These are phyloP conservation scores for Metrosideros polymorpha DNA, from an alignment of 441 rosid species.

Conservation along the genomic window DNA sequence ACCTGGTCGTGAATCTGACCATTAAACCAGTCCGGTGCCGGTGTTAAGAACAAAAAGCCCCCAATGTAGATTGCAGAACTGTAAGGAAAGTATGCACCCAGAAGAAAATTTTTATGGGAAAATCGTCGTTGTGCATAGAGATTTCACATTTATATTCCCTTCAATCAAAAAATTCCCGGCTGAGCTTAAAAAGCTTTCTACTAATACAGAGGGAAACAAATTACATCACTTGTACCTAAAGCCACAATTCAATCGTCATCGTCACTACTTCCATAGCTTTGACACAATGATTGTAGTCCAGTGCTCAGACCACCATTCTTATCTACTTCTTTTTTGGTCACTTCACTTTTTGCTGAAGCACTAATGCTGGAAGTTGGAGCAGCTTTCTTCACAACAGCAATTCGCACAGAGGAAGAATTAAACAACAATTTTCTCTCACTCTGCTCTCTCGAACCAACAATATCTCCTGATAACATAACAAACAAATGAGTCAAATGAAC, in stretches of 20 bases:
- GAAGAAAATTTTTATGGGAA: neutral
- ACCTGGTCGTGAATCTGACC: neutral
- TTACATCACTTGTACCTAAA: neutral
- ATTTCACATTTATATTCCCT: neutral
- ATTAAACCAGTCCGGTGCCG: neutral
- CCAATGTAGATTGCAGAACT: neutral
- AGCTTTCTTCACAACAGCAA: neutral
- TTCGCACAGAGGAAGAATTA: neutral
- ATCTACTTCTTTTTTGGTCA: constrained; percentile 21
- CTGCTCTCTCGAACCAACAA: neutral
- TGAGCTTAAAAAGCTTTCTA: neutral
- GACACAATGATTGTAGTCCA: constrained; percentile 46
- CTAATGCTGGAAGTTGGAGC: neutral
- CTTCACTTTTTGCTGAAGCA: constrained; percentile 13
- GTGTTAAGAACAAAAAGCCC: neutral
- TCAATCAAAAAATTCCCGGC: neutral
- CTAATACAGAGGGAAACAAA: neutral
- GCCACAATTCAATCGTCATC: constrained; percentile 26
- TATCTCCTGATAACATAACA: neutral
- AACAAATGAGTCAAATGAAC: neutral
- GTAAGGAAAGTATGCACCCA: neutral
- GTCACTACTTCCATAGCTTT: constrained; percentile 38
- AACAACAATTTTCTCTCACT: neutral
- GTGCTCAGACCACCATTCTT: constrained; percentile 2
- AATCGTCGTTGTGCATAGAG: neutral